Evolutionary conservation across 2,329 filamentous ascomycete genomes (phyloP).

Genomic region (Cladosporium halotolerans): DNA sequence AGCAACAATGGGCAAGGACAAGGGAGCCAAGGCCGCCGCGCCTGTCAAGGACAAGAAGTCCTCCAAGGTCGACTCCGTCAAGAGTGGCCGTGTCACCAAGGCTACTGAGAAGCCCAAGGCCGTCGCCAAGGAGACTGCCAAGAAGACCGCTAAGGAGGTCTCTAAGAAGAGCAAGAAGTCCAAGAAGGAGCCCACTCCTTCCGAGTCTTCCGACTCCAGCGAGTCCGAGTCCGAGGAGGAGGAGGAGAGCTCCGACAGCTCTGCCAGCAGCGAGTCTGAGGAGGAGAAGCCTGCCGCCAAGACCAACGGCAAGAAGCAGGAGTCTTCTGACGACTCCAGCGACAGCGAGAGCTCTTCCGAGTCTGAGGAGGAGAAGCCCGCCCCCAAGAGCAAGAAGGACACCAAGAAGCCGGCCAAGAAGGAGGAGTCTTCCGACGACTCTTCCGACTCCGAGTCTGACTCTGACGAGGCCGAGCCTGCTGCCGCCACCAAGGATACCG

Average conservation of each 20-base stretch:
- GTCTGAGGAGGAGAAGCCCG: conserved; percentile 14
- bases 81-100: conserved; percentile 64
- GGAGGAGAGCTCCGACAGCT: conserved; percentile 25
- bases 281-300: conserved; percentile 29
- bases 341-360: conserved; percentile 12
- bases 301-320: conserved; percentile 13
- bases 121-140: conserved; percentile 46
- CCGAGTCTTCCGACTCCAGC: background rate
- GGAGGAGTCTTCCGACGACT: conserved; percentile 21
- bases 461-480: conserved; percentile 8
- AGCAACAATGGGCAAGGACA: conserved; percentile 40
- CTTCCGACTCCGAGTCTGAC: conserved; percentile 19
- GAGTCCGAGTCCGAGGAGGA: conserved; percentile 9
- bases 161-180: conserved; percentile 46
- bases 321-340: conserved; percentile 14
- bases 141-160: conserved; percentile 42
- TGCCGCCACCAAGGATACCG: conserved; percentile 10
- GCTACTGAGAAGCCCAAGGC: conserved; percentile 57
- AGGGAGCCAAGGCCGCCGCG: conserved; percentile 31
- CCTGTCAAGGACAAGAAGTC: conserved; percentile 24
- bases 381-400: conserved; percentile 27
- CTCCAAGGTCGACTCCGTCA: conserved; percentile 42
- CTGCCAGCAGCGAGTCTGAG: conserved; percentile 34
- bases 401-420: conserved; percentile 21
- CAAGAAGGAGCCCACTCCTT: conserved; percentile 42